A percentile compares a stretch with the other conserved stretches of the same genome.
phyloP scores from a whole-genome alignment of 768 basidiomycete species.

The Butyriboletus loyo region DNA sequence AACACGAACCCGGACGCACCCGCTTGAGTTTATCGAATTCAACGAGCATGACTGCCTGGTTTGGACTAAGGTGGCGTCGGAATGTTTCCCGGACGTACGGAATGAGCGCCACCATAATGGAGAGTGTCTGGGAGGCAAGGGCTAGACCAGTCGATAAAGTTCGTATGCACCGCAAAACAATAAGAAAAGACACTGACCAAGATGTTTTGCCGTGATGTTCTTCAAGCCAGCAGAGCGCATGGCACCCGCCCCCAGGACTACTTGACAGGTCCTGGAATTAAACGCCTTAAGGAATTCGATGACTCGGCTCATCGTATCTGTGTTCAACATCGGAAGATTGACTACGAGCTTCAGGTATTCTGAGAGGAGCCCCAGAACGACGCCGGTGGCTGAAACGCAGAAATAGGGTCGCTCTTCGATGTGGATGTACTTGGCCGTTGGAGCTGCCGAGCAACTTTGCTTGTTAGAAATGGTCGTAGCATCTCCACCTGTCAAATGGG shows the following conservation, averaged over 20 bases:
- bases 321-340: conserved; percentile 85
- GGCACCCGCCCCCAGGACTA: conserved; percentile 97
- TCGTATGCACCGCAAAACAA: conserved; percentile 18
- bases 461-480: conserved; percentile 16
- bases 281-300: conserved; percentile 97
- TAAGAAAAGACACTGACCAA: conserved; percentile 53
- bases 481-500: conserved; percentile 10
- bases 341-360: conserved; percentile 89
- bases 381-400: conserved; percentile 80
- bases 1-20: conserved; percentile 45
- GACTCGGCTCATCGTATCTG: conserved; percentile 90
- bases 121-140: conserved; percentile 92
- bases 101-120: conserved; percentile 89
- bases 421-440: conserved; percentile 55
- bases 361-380: conserved; percentile 64
- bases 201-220: conserved; percentile 97
- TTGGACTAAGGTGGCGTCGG: conserved; percentile 86
- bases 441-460: conserved; percentile 18
- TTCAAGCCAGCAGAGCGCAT: conserved; percentile 97
- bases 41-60: conserved; percentile 94
- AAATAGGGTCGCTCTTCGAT: conserved; percentile 87
- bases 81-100: conserved; percentile 96
- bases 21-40: conserved; percentile 99
- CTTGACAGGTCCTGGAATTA: conserved; percentile 97
- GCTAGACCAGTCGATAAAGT: conserved; percentile 45